Evolutionary conservation across 495 filamentous ascomycete species (phyloP), one percentile per base, ranked within the genome.

Genomic region (Opeltia flavorubescens): DNA sequence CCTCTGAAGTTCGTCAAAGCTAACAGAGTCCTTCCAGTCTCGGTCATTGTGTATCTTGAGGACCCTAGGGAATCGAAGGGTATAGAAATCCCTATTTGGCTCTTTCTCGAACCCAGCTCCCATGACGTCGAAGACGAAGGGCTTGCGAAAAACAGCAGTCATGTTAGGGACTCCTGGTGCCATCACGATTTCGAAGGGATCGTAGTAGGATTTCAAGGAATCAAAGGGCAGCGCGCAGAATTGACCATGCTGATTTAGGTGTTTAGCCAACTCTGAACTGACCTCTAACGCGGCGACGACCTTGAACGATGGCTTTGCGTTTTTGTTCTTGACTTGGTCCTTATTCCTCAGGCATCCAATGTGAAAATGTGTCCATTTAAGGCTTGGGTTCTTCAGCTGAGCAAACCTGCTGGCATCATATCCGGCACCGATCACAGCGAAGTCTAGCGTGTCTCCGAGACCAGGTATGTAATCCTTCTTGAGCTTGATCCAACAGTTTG

Each of bases 391-490:
- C n/a, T 57, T 58, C 50, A 65, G 72, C 38, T 58, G 68, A 44
- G 55, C 64, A 2, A 69, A 77, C 53, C 78, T 77, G 39, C 65
- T 67, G 9, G 76, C 62, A 50, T 81, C 74, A 50, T 80, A 85
- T 1, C 72, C 70, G 5, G 72, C 86, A 4, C 84, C 87, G 27
- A 94, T 63, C 5, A 89, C 70, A 1, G 81, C 77, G 52, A 94
- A 82, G 58, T 94, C 87, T 1, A 82, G 77, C 33, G 84, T 80
- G 53, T 93, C 86, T 1, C 86, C 87, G 52, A 87, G 70, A 5
- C 77, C 75, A 17, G 66, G 67, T n/a, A 94, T 81, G 49, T 93
- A 94, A 53, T 93, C 86, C 52, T 89, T 93, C 59, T 94, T 94
- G 24, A 94, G 57, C 62, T 94, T 94, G 55, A 94, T 83, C 62